Evolutionary conservation across 164 flowering plant species (phyloP).

Genomic region (Kalanchoe fedtschenkoi): DNA sequence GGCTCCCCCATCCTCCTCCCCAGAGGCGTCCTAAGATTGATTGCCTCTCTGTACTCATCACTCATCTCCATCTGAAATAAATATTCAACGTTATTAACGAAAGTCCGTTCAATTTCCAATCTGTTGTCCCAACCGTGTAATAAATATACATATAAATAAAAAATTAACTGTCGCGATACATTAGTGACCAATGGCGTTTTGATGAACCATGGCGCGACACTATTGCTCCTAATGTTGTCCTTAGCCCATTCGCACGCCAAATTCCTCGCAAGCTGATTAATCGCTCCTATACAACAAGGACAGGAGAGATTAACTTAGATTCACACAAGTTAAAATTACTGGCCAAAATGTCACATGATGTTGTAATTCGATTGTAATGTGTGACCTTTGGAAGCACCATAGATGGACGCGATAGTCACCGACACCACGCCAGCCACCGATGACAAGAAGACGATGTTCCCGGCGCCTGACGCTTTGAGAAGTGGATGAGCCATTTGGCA

Average conservation of each 20-base stretch:
- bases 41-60: not conserved
- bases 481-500: conserved; percentile 36
- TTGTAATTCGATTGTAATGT: not conserved
- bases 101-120: too few species aligned
- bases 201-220: conserved; percentile 33
- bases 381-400: conserved; percentile 34
- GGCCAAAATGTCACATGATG: not conserved
- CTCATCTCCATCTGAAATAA: not conserved
- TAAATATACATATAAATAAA: too few species aligned
- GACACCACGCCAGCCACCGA: conserved; percentile 27
- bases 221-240: conserved; percentile 38
- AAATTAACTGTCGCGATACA: not conserved
- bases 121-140: too few species aligned
- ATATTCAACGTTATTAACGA: too few species aligned
- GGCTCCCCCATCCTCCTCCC: not conserved
- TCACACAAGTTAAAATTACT: not conserved
- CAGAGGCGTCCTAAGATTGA: not conserved
- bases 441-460: conserved; percentile 32
- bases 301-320: not conserved
- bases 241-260: conserved; percentile 59
- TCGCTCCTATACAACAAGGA: conserved; percentile 25
- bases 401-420: conserved; percentile 14
- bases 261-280: conserved; percentile 35
- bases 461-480: conserved; percentile 30
- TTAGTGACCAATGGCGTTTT: conserved; percentile 10